Conservation (phyloP, 345 rosid genomes). For the Brassica incana region DNA sequence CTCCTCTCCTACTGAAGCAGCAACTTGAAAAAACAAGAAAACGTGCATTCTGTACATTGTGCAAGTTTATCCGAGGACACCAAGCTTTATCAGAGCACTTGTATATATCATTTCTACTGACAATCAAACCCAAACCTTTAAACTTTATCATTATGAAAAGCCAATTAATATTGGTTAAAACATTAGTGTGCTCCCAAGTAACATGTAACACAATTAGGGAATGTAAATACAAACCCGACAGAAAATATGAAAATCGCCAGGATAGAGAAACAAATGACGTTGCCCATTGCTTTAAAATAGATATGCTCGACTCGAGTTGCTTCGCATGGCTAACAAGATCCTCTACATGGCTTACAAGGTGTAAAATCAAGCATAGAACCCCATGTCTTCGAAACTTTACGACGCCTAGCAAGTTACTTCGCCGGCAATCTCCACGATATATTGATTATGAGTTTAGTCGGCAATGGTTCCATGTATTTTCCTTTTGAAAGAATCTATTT, state of each 20-base stretch:
- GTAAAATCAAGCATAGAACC: background rate
- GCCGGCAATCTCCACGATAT: too few relatives aligned
- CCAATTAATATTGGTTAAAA: background rate
- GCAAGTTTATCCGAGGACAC: background rate
- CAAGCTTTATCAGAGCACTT: background rate
- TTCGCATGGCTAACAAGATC: background rate
- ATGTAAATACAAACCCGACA: background rate
- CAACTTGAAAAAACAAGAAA: slow-evolving; percentile 52
- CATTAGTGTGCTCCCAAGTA: background rate
- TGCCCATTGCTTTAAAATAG: too few relatives aligned
- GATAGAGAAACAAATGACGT: background rate
- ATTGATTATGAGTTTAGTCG: too few relatives aligned
- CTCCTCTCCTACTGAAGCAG: slow-evolving; percentile 67
- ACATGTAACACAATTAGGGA: background rate
- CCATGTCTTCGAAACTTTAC: too few relatives aligned
- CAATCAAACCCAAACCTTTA: background rate
- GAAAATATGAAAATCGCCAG: background rate
- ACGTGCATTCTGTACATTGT: background rate
- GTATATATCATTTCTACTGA: background rate
- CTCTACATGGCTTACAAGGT: background rate
- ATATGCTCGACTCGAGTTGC: background rate
- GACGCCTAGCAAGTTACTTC: too few relatives aligned
- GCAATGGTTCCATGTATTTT: too few relatives aligned
- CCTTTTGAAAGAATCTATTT: too few relatives aligned
- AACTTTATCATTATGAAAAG: background rate